Evolutionary conservation across 75 land plant genomes (phyloP), one percentile per base, ranked within the genome.

Genomic region (Isoetes taiwanensis): DNA sequence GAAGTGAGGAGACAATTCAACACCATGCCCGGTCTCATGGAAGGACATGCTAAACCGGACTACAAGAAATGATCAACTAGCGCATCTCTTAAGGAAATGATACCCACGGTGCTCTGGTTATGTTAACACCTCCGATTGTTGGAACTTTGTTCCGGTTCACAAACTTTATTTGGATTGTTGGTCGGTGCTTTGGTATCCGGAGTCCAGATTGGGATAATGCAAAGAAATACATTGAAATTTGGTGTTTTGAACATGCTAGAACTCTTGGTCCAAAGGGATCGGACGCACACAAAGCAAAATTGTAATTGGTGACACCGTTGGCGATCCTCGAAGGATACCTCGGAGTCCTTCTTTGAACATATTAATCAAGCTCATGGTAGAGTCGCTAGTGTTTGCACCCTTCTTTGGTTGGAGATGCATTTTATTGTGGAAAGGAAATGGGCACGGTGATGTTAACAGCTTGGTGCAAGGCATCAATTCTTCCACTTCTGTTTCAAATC

Each of bases 341-440:
- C 80, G 84, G 28, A 84, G 86, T 34, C 86, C 86, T 50, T 83
- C 88, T 0, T 78, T 84, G 6, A 84, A 84, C 73, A 80, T 84
- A 60, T 72, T 84, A 23, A 84, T 84, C 76, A 84, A 84, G 76
- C 85, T 84, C 39, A 84, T 84, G 88, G 88, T 84, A 2, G 88
- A 84, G 54, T 84, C 88, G 4, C 76, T 84, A 30, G 88, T 84
- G 34, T 81, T 84, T 41, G 84, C 88, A 34, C 88, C 84, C 1
- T 84, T 84, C 67, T 84, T 84, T 32, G 88, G n/a, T n/a, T n/a
- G n/a, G n/a, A n/a, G n/a, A n/a, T n/a, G n/a, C n/a, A n/a, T n/a
- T n/a, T n/a, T n/a, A n/a, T n/a, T n/a, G n/a, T n/a, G n/a, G n/a
- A n/a, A n/a, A n/a, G n/a, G n/a, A n/a, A n/a, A n/a, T n/a, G n/a